Evolutionary conservation across 1,284 basidiomycete species (phyloP), one percentile per base, ranked within the genome.

Genomic region (Apiotrichum mycotoxinovorans): DNA sequence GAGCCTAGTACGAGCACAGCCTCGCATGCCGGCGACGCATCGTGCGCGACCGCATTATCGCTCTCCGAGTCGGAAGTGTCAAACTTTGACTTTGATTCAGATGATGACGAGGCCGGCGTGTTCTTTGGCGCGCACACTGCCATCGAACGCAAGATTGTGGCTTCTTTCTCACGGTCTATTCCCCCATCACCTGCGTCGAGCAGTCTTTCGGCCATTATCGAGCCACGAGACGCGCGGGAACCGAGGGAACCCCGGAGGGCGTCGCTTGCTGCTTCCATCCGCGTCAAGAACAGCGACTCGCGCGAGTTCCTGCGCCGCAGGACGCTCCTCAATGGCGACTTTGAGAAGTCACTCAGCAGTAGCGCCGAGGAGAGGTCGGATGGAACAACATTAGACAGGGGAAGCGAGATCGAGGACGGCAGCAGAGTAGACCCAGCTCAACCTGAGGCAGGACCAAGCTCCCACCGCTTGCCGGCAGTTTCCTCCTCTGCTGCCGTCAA

Each of bases 291-390:
- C 47, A 51, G 67, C 18, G 68, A 70, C 44, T 71, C 68, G 20
- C 60, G 65, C 46, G 70, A 72, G 49, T 69, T 70, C 37, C 50
- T 68, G 18, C 56, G 70, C 18, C 57, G 70, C 35, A 66, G 68
- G 52, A 72, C 68, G 10, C 52, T 72, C 9, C 42, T 71, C 14
- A 41, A 18, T 70, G 3, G 49, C 61, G 8, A 50, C 49, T 14
- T 53, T 2, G 56, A 58, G 4, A 46, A 51, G 20, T 17, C 52
- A 23, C 38, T 33, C n/a, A 52, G 15, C 45, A 46, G 40, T 20
- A 7, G 40, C 22, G 22, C 4, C 47, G 18, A 34, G 46, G 48
- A 37, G 64, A 59, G 52, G 49, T 51, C n/a, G 62, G 61, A 61
- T 22, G 64, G 63, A 7, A 58, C 58, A 14, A 56, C 63, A 37